A percentile compares a stretch with the other conserved stretches of the same genome.
These are phyloP conservation scores for Rhododendron vialii DNA, from an alignment of 148 eudicot genomes.

Conservation along the genomic window DNA sequence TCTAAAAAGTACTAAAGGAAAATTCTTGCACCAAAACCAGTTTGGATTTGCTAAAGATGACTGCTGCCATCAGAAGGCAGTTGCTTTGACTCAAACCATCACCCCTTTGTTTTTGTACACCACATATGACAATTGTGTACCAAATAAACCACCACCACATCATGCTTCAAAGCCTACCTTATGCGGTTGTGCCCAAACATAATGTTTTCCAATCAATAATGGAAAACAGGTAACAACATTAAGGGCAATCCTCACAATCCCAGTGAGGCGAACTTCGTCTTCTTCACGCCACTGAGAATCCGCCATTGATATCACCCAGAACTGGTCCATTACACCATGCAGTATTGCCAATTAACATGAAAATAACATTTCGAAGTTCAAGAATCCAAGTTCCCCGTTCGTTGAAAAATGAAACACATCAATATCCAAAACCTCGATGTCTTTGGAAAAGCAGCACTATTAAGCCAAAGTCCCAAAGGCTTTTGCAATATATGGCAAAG, in stretches of 20 bases:
- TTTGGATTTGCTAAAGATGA: not conserved
- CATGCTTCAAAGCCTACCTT: not conserved
- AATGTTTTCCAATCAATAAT: not conserved
- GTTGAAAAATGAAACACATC: not conserved
- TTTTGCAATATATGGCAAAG: not conserved
- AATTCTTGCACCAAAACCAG: not conserved
- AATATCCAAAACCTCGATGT: not conserved
- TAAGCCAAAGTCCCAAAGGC: not conserved
- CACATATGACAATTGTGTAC: not conserved
- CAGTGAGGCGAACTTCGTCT: not conserved
- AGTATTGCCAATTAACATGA: not conserved
- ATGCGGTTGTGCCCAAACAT: not conserved
- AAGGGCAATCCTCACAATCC: not conserved
- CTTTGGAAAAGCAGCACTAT: not conserved
- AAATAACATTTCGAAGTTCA: not conserved
- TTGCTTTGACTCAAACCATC: not conserved
- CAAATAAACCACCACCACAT: not conserved
- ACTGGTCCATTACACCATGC: not conserved
- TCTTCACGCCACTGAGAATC: not conserved
- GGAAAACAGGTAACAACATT: not conserved
- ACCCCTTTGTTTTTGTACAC: not conserved
- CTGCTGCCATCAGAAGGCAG: not conserved
- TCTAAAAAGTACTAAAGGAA: not conserved
- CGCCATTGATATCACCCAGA: not conserved
- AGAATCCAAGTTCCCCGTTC: not conserved